Percentiles rank a stretch among this genome's conserved stretches.
These are phyloP conservation scores for Geotrichum fermentans DNA, from an alignment of 1,139 yeast genomes.

Conservation along the genomic window DNA sequence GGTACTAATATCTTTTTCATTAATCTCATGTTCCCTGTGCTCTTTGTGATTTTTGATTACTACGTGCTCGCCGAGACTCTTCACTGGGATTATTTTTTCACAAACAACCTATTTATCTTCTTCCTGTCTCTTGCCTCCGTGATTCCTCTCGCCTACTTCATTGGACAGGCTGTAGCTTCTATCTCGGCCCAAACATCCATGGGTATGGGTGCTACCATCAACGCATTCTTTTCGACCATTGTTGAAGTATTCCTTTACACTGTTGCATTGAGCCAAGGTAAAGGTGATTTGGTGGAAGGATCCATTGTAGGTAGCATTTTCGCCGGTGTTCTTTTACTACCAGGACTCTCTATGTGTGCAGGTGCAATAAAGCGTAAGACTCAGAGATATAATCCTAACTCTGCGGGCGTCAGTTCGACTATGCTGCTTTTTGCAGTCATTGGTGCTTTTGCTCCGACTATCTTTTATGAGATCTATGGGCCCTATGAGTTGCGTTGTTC, in stretches of 20 bases:
- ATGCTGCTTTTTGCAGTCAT: slow-evolving; percentile 88
- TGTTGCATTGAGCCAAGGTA: slow-evolving; percentile 80
- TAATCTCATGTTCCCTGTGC: slow-evolving; percentile 71
- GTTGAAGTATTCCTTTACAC: slow-evolving; percentile 91
- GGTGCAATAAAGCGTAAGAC: slow-evolving; percentile 91
- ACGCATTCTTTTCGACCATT: slow-evolving; percentile 93
- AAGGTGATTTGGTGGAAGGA: slow-evolving; percentile 91
- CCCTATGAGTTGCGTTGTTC: slow-evolving; percentile 73
- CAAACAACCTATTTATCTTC: slow-evolving; percentile 59
- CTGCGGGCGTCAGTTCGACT: slow-evolving; percentile 96
- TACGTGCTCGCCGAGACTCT: slow-evolving; percentile 55
- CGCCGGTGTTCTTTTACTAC: slow-evolving; percentile 86
- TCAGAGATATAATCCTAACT: slow-evolving; percentile 89
- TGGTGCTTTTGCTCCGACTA: slow-evolving; percentile 90
- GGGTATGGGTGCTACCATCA: slow-evolving; percentile 99
- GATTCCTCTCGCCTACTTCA: slow-evolving; percentile 90
- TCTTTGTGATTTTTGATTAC: slow-evolving; percentile 78
- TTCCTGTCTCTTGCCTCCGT: slow-evolving; percentile 75
- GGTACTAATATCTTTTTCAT: slow-evolving; percentile 93
- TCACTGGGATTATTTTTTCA: slow-evolving; percentile 47
- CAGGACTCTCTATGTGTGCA: slow-evolving; percentile 95
- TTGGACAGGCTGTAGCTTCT: slow-evolving; percentile 98
- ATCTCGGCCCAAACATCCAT: slow-evolving; percentile 96
- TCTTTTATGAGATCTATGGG: slow-evolving; percentile 87
- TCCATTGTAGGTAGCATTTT: slow-evolving; percentile 92